A percentile compares a stretch with the other conserved stretches of the same genome.
Evolutionary conservation across 345 rosid genomes (phyloP).

Genomic region (Rhodomyrtus tomentosa): DNA sequence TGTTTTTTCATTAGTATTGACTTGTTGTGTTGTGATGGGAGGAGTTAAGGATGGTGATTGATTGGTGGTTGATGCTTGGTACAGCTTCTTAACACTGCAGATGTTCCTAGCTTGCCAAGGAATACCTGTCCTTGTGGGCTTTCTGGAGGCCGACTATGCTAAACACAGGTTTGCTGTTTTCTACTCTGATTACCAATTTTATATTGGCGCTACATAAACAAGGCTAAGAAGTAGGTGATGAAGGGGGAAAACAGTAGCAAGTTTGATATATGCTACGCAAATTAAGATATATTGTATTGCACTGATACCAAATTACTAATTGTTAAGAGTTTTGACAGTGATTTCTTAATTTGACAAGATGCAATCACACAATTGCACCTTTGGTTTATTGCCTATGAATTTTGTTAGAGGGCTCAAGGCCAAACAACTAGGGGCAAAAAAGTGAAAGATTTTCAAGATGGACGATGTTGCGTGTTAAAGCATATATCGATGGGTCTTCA

Average conservation of each 20-base stretch:
- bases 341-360: not conserved
- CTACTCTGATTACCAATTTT: not conserved
- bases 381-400: not conserved
- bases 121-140: slow-evolving; percentile 88
- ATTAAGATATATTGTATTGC: not conserved
- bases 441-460: not conserved
- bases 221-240: not conserved
- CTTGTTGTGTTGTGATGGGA: not conserved
- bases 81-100: slow-evolving; percentile 93
- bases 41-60: slow-evolving; percentile 9
- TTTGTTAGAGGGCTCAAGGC: not conserved
- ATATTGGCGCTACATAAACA: not conserved
- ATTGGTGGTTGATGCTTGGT: slow-evolving; percentile 15
- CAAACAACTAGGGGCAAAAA: not conserved
- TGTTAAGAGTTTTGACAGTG: not conserved
- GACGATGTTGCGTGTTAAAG: not conserved
- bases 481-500: not conserved
- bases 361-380: not conserved
- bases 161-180: slow-evolving; percentile 61
- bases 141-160: slow-evolving; percentile 95
- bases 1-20: not conserved
- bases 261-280: not conserved
- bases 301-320: not conserved
- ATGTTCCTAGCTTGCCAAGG: slow-evolving; percentile 98
- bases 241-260: not conserved